Evolutionary conservation across 1,139 yeast species (phyloP).

Genomic region (Pichia kudriavzevii): DNA sequence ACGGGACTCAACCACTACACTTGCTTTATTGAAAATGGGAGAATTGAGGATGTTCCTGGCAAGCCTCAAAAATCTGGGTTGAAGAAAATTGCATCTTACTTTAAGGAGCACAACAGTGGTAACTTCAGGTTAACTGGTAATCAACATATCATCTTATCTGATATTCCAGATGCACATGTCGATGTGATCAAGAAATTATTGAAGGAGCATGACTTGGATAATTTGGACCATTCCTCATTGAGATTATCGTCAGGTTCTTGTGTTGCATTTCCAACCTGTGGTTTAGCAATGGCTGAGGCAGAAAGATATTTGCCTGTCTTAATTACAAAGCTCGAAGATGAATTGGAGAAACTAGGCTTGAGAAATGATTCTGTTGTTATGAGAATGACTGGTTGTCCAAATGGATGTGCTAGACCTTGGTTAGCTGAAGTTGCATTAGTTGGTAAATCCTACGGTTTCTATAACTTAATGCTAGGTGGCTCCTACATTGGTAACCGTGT

Average conservation of each 20-base stretch:
- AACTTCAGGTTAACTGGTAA: constrained; percentile 93
- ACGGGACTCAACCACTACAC: constrained; percentile 83
- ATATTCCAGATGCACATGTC: constrained; percentile 63
- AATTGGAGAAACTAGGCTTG: constrained; percentile 85
- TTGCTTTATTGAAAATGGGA: constrained; percentile 91
- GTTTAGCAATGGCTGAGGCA: constrained; percentile 97
- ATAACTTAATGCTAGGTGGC: constrained; percentile 93
- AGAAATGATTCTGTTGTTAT: constrained; percentile 91
- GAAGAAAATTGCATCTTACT: constrained; percentile 63
- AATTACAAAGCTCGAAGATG: constrained; percentile 70
- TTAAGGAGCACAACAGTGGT: constrained; percentile 51
- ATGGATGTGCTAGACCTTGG: constrained; percentile 99
- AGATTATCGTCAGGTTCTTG: constrained; percentile 92
- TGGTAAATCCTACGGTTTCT: constrained; percentile 91
- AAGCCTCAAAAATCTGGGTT: constrained; percentile 87
- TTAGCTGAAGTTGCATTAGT: constrained; percentile 92
- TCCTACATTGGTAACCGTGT: constrained; percentile 92
- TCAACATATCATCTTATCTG: constrained; percentile 80
- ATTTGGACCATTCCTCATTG: constrained; percentile 65
- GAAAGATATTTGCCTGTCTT: constrained; percentile 89
- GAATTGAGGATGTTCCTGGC: constrained; percentile 89
- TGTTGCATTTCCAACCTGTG: constrained; percentile 98
- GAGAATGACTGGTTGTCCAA: constrained; percentile 99
- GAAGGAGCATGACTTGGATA: constrained; percentile 73
- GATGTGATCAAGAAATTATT: constrained; percentile 54